Base-by-base conservation (phyloP, 2,329 filamentous ascomycete genomes). In the Colletotrichum spinosum region DNA sequence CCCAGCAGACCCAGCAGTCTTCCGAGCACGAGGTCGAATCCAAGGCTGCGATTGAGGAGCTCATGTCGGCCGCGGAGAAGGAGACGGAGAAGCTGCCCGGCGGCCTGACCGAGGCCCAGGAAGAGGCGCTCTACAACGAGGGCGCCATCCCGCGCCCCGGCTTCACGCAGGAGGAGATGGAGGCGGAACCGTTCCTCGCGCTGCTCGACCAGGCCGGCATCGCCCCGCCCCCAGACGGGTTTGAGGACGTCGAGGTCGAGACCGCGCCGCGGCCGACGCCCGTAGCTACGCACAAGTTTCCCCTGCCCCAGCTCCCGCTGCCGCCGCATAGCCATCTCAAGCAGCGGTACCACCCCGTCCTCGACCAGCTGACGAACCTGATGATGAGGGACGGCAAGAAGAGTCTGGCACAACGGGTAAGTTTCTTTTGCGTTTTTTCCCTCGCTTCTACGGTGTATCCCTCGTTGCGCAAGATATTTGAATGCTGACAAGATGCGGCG, bases 301-400 rank as follows among this genome's bases (percentile, higher is more conserved):
- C 87, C 4, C 80, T 93, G 68, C 94, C 94, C 1, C 81, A 83
- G 41, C 80, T 90, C 60, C 88, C 91, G 7, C 82, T 94, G 56
- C 86, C 90, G 9, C 84, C 86, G 58, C 73, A 81, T 37, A 76
- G 83, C 74, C 85, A 92, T 78, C 80, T 95, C 72, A 92, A 94
- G 78, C 84, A 92, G 75, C 88, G 96, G 73, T 97, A 98, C 75
- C 92, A 97, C 75, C 88, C 92, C 2, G 85, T 97, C 8, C 83
- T 98, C 52, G 84, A 91, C 69, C 96, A 97, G 81, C 85, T 98
- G 72, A 97, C 94, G 15, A 94, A 94, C 76, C 84, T 97, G 71
- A 80, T 99, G 69, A 99, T 98, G 95, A 84, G 85, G 72, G 88
- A 98, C 78, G 96, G 96, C 71, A 97, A 97, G 83, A 88, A 97